Evolutionary conservation across 176 grass and related monocot species (phyloP).

Genomic region (Paspalum vaginatum): DNA sequence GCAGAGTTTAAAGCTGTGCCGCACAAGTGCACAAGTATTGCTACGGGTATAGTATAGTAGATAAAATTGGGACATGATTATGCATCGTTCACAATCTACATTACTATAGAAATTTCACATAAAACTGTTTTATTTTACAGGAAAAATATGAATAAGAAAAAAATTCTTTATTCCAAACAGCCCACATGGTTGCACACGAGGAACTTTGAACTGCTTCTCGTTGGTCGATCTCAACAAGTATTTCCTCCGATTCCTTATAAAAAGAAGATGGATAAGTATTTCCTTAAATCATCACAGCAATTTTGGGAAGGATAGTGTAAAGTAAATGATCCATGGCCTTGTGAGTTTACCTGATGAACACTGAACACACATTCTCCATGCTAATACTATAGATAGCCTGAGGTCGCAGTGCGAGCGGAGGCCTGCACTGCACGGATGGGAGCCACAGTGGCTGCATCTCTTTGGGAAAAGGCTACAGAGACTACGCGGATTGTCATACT

Average conservation of each 20-base stretch:
- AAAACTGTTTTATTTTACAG: too few relatives aligned
- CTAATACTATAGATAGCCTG: neutral
- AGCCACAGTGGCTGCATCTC: neutral
- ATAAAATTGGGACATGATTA: neutral
- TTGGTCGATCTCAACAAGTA: neutral
- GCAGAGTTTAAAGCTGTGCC: conserved; percentile 15
- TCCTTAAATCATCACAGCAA: neutral
- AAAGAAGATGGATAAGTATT: too few relatives aligned
- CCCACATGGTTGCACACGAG: too few relatives aligned
- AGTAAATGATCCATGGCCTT: neutral
- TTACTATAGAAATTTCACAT: too few relatives aligned
- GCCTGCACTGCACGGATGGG: neutral
- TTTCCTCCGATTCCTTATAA: too few relatives aligned
- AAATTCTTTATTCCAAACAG: too few relatives aligned
- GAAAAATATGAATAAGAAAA: too few relatives aligned
- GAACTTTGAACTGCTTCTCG: neutral
- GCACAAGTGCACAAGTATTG: neutral
- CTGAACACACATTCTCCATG: too few relatives aligned
- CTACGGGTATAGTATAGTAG: neutral
- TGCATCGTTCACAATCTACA: neutral
- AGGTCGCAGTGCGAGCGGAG: neutral
- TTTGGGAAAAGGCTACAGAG: neutral
- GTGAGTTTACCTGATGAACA: neutral
- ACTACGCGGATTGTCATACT: conserved; percentile 1
- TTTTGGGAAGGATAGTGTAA: neutral